Evolutionary conservation across 108 stramenopile genomes (phyloP).

Genomic region (Skeletonema menzelii): DNA sequence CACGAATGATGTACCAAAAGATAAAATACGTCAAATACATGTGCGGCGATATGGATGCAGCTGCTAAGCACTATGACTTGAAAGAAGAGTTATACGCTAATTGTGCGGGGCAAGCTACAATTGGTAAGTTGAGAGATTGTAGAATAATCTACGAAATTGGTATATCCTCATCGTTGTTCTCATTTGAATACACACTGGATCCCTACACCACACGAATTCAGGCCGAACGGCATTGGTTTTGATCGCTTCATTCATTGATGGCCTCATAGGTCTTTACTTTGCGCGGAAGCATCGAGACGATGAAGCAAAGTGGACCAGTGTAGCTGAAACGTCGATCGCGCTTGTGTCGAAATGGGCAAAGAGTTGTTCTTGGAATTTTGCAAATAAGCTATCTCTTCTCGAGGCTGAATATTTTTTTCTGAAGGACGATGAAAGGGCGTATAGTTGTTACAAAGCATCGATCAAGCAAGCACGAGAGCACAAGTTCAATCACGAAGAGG

Average conservation of each 20-base stretch:
- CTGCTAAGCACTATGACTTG: not conserved
- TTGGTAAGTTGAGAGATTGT: not conserved
- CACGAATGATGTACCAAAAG: not conserved
- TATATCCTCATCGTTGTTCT: too few species aligned
- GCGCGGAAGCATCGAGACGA: constrained; percentile 29
- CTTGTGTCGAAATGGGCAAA: constrained; percentile 36
- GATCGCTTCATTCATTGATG: constrained; percentile 45
- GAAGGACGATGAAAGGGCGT: constrained; percentile 35
- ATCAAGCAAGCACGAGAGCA: constrained; percentile 46
- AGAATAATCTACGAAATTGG: not conserved
- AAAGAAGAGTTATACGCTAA: not conserved
- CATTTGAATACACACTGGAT: not conserved
- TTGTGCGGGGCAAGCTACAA: not conserved
- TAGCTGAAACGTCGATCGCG: constrained; percentile 12
- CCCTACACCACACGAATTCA: not conserved
- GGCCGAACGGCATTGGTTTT: constrained; percentile 7
- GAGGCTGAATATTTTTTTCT: constrained; percentile 53
- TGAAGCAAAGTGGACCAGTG: constrained; percentile 30
- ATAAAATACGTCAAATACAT: constrained; percentile 1
- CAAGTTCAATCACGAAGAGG: constrained; percentile 53
- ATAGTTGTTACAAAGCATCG: constrained; percentile 37
- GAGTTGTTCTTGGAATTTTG: constrained; percentile 50
- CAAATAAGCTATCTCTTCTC: constrained; percentile 45
- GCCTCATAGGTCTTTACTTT: constrained; percentile 42
- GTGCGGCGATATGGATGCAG: not conserved